Evolutionary conservation across 2,329 filamentous ascomycete species (phyloP).

Genomic region (Ophiostoma australiae): DNA sequence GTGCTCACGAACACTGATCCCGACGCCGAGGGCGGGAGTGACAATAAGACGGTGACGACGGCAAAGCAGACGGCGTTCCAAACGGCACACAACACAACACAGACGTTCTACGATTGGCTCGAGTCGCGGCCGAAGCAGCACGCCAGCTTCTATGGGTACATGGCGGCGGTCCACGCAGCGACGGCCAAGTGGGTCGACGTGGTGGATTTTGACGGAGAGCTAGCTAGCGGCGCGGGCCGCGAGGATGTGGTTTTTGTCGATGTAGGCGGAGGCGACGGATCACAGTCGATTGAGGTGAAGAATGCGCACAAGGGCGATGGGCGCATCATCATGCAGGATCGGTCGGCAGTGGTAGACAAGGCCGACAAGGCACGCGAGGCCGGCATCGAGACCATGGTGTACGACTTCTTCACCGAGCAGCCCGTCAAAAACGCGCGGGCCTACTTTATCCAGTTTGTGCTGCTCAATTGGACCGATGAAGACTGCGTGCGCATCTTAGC

Average conservation of each 20-base stretch:
- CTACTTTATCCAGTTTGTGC: neutral
- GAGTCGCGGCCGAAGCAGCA: neutral
- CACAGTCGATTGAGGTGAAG: neutral
- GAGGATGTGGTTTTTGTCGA: neutral
- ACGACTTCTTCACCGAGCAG: neutral
- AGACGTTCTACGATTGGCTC: neutral
- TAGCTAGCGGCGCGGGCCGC: neutral
- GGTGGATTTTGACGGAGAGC: neutral
- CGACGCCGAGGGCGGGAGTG: neutral
- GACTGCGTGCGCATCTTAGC: neutral
- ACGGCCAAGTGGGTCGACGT: neutral
- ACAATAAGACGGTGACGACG: neutral
- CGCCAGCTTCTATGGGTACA: neutral
- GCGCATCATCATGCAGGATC: neutral
- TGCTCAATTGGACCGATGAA: neutral
- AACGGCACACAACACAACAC: neutral
- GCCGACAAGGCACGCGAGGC: neutral
- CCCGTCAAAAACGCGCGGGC: neutral
- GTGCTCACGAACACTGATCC: neutral
- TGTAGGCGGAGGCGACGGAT: neutral
- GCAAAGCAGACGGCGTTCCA: neutral
- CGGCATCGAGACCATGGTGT: neutral
- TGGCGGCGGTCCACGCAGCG: neutral
- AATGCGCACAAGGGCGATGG: neutral
- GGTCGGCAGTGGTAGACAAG: neutral